A percentile compares a stretch with the other conserved stretches of the same genome.
Conservation (phyloP, 179 eudicot genomes). For the Spinacia oleracea region DNA sequence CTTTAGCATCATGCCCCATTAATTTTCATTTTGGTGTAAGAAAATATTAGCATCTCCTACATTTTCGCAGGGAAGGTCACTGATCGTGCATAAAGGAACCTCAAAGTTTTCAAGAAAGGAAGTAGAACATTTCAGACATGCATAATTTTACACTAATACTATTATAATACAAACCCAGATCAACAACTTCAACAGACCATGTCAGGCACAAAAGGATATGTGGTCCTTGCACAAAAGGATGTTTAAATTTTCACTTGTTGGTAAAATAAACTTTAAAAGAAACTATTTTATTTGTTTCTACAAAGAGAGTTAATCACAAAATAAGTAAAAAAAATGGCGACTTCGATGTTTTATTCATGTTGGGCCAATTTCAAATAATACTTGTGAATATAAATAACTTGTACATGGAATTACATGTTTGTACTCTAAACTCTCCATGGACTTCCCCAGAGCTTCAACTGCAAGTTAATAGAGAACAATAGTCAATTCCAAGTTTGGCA, state of each 20-base stretch:
- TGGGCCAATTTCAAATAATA: not conserved
- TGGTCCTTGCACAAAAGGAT: no score
- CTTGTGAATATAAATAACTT: not conserved
- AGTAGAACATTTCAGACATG: not conserved
- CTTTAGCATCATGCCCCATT: no score
- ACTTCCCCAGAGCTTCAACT: conserved; percentile 80
- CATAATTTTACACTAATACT: no score
- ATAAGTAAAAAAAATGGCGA: no score
- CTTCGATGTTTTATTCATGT: no score
- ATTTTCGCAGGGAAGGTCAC: not conserved
- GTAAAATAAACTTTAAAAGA: no score
- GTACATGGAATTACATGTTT: conserved; percentile 47
- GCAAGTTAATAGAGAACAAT: conserved; percentile 29
- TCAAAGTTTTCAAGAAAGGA: not conserved
- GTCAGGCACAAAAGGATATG: no score
- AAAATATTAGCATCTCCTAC: not conserved
- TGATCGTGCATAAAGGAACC: not conserved
- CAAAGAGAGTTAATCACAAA: no score
- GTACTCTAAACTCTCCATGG: conserved; percentile 70
- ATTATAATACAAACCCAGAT: no score
- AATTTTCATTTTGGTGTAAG: not conserved
- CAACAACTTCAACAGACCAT: not conserved
- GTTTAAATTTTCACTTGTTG: no score
- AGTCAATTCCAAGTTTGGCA: conserved; percentile 4
- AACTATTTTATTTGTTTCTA: no score